Base-by-base conservation (phyloP, 192 early-diverging fungal genomes). In the Coemansia sp. region DNA sequence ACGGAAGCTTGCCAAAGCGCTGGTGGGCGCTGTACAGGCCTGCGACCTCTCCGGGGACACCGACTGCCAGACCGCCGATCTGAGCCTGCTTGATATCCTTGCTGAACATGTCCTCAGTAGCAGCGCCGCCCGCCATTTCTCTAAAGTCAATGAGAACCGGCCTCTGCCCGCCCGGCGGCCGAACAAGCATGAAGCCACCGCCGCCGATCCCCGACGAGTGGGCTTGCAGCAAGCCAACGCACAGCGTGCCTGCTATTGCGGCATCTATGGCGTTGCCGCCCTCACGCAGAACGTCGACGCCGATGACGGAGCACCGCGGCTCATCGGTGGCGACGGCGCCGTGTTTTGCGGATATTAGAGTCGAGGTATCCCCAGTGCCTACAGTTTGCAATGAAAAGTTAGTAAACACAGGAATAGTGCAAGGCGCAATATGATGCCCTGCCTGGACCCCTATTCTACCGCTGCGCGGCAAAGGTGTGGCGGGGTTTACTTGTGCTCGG, bases 121-220 rank as follows among this genome's bases (percentile, higher is more conserved):
- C 85, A 10, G 88, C 89, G 35, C 73, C 71, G 8, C 93, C 93
- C 10, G 96, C 96, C 1, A 81, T 77, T 70, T 98, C 96, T 23
- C 96, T 80, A 61, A 96, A 98, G 69, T 98, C 93, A 39, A 98
- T 86, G 16, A 90, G 83, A 41, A 89, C 87, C 1, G 82, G 72
- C 0, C 62, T 69, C 26, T 76, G 72, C 0, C 85, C 86, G 57
- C 86, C 86, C 4, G 82, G 67, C 3, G 82, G 68, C 33, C 92
- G 86, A 10, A 95, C 84, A 8, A 94, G 82, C 91, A 95, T 93
- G 70, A 98, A 96, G 6, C 96, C 96, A 28, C 96, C 96, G 10
- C 96, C 94, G 39, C 96, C 94, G 56, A 98, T 93, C 33, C 96
- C 96, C 18, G 89, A 88, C 14, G 91, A 89, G 77, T 93, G 95